Evolutionary conservation across 257 asterid species (phyloP).

Genomic region (Jacaranda copaia): DNA sequence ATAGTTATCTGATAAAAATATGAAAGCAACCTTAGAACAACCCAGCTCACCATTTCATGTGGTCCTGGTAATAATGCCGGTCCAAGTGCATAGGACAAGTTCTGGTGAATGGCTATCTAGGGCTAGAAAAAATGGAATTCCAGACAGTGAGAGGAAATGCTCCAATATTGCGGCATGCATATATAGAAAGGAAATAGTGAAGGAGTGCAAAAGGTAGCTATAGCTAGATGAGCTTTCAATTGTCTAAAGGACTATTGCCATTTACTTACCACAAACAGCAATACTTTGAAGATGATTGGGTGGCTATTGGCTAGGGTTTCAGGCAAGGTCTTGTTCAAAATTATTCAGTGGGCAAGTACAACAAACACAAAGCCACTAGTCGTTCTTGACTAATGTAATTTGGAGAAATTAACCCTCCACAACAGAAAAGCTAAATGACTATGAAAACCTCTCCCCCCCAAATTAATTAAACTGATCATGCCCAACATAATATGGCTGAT

Average conservation of each 20-base stretch:
- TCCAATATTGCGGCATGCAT: slow-evolving; percentile 58
- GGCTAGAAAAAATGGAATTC: slow-evolving; percentile 23
- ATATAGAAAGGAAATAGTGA: slow-evolving; percentile 46
- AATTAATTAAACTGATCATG: too few relatives aligned
- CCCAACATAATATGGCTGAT: too few relatives aligned
- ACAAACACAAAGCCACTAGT: slow-evolving; percentile 4
- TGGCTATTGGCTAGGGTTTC: slow-evolving; percentile 38
- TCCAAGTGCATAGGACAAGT: slow-evolving; percentile 23
- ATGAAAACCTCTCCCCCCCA: too few relatives aligned
- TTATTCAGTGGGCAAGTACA: slow-evolving; percentile 25
- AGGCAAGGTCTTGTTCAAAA: not conserved
- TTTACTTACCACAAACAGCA: slow-evolving; percentile 27
- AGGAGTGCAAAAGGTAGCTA: slow-evolving; percentile 1
- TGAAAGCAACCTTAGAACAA: slow-evolving; percentile 55
- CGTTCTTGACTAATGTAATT: too few relatives aligned
- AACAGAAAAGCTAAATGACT: too few relatives aligned
- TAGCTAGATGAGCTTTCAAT: slow-evolving; percentile 33
- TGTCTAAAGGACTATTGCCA: slow-evolving; percentile 39
- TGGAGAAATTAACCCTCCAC: too few relatives aligned
- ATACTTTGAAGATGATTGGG: not conserved
- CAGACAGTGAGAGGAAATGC: slow-evolving; percentile 12
- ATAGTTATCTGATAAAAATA: slow-evolving; percentile 42
- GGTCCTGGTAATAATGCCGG: slow-evolving; percentile 49
- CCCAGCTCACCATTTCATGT: slow-evolving; percentile 42
- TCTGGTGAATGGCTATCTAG: not conserved